Base-by-base conservation (phyloP, 2,329 filamentous ascomycete genomes). In the Mycogone perniciosa region DNA sequence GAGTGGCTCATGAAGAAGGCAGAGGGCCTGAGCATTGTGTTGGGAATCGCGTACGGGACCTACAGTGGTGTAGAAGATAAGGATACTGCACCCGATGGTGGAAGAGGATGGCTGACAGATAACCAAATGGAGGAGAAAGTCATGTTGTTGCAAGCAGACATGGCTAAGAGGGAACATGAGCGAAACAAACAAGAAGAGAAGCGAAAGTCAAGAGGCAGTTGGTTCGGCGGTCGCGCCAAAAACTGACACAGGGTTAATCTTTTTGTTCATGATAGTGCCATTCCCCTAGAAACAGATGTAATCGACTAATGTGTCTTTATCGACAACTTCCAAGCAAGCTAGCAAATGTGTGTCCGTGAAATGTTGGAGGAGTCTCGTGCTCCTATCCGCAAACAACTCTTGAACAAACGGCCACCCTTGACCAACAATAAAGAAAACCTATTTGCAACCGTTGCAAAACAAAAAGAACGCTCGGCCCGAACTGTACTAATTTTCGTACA, bases 1-100 rank as follows among this genome's bases (percentile, higher is more conserved):
- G 60, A 67, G 8, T 78, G 75, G 75, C 54, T 78, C 4, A 61
- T 72, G 54, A 54, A 61, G 3, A 79, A 77, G 56, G 62, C 69
- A 0, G 67, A 70, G 47, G 69, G 67, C 0, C 55, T 77, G 5
- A 69, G 67, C 13, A 60, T 62, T n/a, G 58, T 68, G 0, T 40
- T 73, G 0, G 69, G 72, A 6, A 60, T 76, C 0, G 59, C 62
- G 1, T 59, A 64, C 2, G 69, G 68, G 0, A 45, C 47, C 0
- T 71, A 71, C 39, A 54, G 56, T 1, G 67, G 67, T 2, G 59
- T 59, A 4, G 62, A 65, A 27, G 72, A 76, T 44, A 55, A 56
- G 8, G 71, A 75, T 40, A 72, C 70, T 4, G 64, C 64, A 0
- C 60, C 64, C 6, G 71, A 76, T 51, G 74, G 71, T 1, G 72